Percentiles rank a stretch among this genome's conserved stretches.
phyloP scores from a whole-genome alignment of 2,329 filamentous ascomycete species.

The Zasmidium citrigriseum region DNA sequence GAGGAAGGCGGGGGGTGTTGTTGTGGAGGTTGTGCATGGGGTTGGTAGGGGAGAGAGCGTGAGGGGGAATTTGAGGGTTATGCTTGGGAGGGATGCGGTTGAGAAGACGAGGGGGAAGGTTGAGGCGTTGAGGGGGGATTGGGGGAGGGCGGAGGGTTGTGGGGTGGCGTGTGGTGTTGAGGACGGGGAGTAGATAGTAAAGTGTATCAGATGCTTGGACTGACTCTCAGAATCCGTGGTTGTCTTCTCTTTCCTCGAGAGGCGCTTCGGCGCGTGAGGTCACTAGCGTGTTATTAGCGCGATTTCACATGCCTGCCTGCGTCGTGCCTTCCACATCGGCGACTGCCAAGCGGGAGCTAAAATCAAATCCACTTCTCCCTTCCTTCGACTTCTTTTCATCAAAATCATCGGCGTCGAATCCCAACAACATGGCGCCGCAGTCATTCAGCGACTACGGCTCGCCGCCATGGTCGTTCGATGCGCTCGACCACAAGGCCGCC shows the following conservation, averaged over 20 bases:
- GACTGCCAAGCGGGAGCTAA: not conserved
- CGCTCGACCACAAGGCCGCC: no score
- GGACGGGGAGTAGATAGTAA: not conserved
- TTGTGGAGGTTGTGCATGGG: not conserved
- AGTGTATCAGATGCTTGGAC: no score
- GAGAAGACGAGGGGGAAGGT: not conserved
- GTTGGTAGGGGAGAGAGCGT: not conserved
- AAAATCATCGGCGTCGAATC: no score
- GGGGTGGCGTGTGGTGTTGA: not conserved
- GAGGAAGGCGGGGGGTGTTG: not conserved
- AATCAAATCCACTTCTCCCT: no score
- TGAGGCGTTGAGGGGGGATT: not conserved
- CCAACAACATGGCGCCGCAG: no score
- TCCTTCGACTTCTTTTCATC: no score
- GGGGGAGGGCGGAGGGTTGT: not conserved
- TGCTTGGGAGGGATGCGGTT: not conserved
- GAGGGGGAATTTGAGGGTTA: not conserved
- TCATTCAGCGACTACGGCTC: no score
- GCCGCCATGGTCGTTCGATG: no score
- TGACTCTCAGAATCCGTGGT: no score
- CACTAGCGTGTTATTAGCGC: not conserved
- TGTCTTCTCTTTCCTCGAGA: no score
- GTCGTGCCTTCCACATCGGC: no score
- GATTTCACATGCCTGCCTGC: no score
- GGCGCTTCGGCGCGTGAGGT: not conserved